These are phyloP conservation scores for Candida caryicola DNA, from an alignment of 805 yeast species.

Conservation along the genomic window DNA sequence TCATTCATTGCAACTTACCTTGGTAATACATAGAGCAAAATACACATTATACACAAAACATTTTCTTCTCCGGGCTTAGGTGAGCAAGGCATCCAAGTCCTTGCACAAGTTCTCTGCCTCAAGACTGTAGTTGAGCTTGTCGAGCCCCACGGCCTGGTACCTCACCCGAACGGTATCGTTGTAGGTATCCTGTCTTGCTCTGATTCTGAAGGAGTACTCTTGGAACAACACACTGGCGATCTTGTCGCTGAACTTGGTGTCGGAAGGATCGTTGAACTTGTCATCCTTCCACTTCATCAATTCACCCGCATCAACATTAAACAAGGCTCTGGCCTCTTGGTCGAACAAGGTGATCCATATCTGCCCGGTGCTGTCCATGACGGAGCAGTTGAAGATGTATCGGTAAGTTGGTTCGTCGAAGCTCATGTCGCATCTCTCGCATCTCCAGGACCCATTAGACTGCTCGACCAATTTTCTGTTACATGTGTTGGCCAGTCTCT, in stretches of 20 bases:
- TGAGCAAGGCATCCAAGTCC: constrained; percentile 35
- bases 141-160: constrained; percentile 59
- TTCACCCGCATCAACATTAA: constrained; percentile 67
- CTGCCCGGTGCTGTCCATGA: constrained; percentile 80
- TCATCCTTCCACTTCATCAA: constrained; percentile 40
- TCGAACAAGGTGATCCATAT: constrained; percentile 87
- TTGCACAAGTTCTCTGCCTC: constrained; percentile 61
- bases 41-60: not conserved
- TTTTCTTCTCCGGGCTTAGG: no score
- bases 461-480: constrained; percentile 78
- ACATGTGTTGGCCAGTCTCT: constrained; percentile 41
- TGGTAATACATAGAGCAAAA: not conserved
- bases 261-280: constrained; percentile 33
- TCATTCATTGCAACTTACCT: not conserved
- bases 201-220: constrained; percentile 71
- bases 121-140: constrained; percentile 50
- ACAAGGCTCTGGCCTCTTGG: constrained; percentile 68
- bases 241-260: constrained; percentile 38
- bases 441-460: constrained; percentile 77
- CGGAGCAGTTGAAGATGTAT: constrained; percentile 70
- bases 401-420: constrained; percentile 72
- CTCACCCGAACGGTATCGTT: constrained; percentile 76
- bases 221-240: constrained; percentile 55
- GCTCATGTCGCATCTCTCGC: constrained; percentile 83
- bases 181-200: constrained; percentile 81